phyloP scores from a whole-genome alignment of 2,329 filamentous ascomycete species.

The Hypoxylon rubiginosum region DNA sequence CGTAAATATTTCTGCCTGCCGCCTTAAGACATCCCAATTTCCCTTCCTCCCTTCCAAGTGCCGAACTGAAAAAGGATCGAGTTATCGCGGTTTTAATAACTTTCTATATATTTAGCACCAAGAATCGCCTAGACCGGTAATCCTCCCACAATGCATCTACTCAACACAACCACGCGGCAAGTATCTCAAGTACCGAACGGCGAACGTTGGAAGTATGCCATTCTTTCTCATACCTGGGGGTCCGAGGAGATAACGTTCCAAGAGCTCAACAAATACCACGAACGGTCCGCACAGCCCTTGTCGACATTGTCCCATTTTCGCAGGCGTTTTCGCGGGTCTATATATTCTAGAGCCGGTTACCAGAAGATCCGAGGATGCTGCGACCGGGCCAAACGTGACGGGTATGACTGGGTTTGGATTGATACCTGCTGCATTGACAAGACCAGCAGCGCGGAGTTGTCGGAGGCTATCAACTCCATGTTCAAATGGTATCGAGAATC shows the following conservation, averaged over 20 bases:
- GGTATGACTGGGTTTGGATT: conserved; percentile 11
- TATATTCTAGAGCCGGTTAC: neutral
- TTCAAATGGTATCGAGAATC: neutral
- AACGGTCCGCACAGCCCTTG: neutral
- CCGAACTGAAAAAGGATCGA: too few relatives aligned
- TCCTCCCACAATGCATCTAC: too few relatives aligned
- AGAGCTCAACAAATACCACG: conserved; percentile 7
- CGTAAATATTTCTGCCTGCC: too few relatives aligned
- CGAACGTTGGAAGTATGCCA: neutral
- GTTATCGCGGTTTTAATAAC: too few relatives aligned
- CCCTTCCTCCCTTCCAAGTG: too few relatives aligned
- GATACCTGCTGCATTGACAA: conserved; percentile 20
- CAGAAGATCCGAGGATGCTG: neutral
- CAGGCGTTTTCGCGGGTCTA: too few relatives aligned
- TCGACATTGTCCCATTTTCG: too few relatives aligned
- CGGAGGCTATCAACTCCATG: neutral
- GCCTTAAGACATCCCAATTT: too few relatives aligned
- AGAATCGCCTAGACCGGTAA: too few relatives aligned
- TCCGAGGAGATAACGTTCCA: conserved; percentile 3
- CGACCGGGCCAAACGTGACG: neutral
- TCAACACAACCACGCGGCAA: too few relatives aligned
- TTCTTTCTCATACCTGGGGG: conserved; percentile 18
- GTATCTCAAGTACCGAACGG: too few relatives aligned
- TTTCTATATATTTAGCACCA: too few relatives aligned
- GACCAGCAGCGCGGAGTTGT: conserved; percentile 8